These are phyloP conservation scores for Thalassiosira hispida DNA, from an alignment of 352 stramenopile species.

Conservation along the genomic window DNA sequence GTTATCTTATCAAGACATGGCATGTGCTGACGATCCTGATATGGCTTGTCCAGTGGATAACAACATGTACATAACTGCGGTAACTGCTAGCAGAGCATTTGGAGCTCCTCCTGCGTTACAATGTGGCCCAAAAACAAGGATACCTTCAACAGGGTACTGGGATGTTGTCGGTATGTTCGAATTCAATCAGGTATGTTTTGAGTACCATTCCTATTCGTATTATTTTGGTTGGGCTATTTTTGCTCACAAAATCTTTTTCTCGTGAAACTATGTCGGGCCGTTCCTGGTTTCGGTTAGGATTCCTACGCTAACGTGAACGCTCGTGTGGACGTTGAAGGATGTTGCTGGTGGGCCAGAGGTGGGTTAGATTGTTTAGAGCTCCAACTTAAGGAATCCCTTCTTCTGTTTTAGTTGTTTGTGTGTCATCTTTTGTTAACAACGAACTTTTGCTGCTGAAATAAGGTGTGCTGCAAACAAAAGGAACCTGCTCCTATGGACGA, in stretches of 20 bases:
- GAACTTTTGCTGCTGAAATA: too few species aligned
- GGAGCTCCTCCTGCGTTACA: constrained; percentile 37
- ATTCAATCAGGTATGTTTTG: constrained; percentile 20
- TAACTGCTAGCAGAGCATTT: constrained; percentile 26
- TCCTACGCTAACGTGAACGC: constrained; percentile 50
- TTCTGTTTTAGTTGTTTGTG: too few species aligned
- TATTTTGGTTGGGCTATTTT: too few species aligned
- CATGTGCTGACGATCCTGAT: constrained; percentile 29
- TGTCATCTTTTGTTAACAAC: too few species aligned
- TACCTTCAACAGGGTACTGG: constrained; percentile 42
- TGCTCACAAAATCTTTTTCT: too few species aligned
- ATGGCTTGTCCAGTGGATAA: constrained; percentile 53
- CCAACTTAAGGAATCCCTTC: too few species aligned
- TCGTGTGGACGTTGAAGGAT: constrained; percentile 42
- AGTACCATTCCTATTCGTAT: neutral
- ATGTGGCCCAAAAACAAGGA: constrained; percentile 36
- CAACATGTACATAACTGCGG: constrained; percentile 53
- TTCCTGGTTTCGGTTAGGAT: neutral
- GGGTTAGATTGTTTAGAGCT: too few species aligned
- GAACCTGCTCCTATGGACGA: constrained; percentile 39
- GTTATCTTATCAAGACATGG: constrained; percentile 53
- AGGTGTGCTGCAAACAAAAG: constrained; percentile 47
- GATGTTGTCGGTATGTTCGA: constrained; percentile 10
- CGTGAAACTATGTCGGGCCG: too few species aligned
- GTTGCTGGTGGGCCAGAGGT: constrained; percentile 52